Evolutionary conservation across 2,329 filamentous ascomycete species (phyloP), one percentile per base, ranked within the genome.

Genomic region (Fusarium agapanthi): DNA sequence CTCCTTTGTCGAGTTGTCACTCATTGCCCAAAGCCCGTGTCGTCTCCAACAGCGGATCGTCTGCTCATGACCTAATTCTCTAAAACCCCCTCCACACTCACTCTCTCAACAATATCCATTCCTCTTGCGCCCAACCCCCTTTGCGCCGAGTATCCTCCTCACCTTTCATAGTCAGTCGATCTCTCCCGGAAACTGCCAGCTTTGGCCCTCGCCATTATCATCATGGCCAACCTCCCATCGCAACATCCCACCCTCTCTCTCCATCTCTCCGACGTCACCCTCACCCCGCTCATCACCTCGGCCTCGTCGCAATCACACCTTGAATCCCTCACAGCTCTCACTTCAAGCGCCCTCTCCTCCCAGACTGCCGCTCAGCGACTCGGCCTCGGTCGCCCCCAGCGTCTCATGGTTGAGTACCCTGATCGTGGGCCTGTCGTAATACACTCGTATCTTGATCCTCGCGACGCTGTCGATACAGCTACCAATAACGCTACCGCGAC

Each of bases 341-440:
- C 88, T 37, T 83, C 84, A 50, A 84, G 85, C 55, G 87, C 88
- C 22, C 83, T 90, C 30, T 84, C 83, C 66, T 86, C 86, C 18
- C 86, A 88, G 75, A 86, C 88, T 50, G 83, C 88, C 54, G 86
- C 87, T 10, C 81, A 82, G 38, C 86, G 88, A 55, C 83, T 90
- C 12, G 85, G 84, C 51, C 83, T 89, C 47, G 89, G 89, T 72
- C 75, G 78, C 12, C 87, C 88, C 6, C 83, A 87, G 75, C 87
- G 88, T 78, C 84, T 91, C 70, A 87, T 90, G 79, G 85, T 90
- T 77, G 88, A 90, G 77, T 87, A 88, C 77, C 81, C 81, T 6
- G 80, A 83, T 43, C 80, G 80, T 54, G 83, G 83, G 28, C 79
- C 84, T 71, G 79, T 85, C 54, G 79, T 85, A 48, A 75, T 85